Base-by-base conservation (phyloP, 208 protist species). In the Leishmania tarentolae region DNA sequence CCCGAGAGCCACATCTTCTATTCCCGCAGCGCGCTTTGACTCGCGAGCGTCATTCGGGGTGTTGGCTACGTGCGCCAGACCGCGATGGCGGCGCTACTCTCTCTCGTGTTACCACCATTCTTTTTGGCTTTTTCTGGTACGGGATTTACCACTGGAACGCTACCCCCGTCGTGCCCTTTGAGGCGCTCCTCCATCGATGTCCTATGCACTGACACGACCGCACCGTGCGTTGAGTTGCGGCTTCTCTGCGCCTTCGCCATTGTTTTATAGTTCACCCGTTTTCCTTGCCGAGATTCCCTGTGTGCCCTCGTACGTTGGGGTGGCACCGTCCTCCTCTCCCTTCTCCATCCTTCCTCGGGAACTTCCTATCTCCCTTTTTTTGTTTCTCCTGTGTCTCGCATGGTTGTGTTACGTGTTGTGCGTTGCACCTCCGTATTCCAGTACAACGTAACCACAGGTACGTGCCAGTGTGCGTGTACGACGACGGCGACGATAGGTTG, bases 1-100 rank as follows among this genome's bases (percentile, higher is more conserved):
- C 80, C 80, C 21, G 35, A 35, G 35, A 76, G 66, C 65, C 35
- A 75, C 15, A 47, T 83, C 17, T 73, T 46, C 31, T 81, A 77
- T 59, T 13, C 70, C 0, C 53, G 59, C 31, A 77, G 57, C 37
- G 72, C 76, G 31, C 76, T 85, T 53, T 85, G 72, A 13, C 17
- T 75, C 28, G 78, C 19, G 35, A 83, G 44, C 52, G 21, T 17
- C 40, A 7, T 53, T 28, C 72, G n/a, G 31, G 13, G 72, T 35
- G 72, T 8, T 50, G 28, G 42, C 35, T 42, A 50, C 35, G 37
- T 28, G 53, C 37, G 42, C 6, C 75, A 42, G 40, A 15, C 4
- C 3, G 35, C 31, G 57, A 37, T 65, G 59, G 42, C n/a, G 57
- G 75, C 19, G n/a, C n/a, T n/a, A n/a, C 68, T 5, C n/a, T 75